These are phyloP conservation scores for Sporisorium sorghi DNA, from an alignment of 1,284 basidiomycete genomes.

Conservation along the genomic window DNA sequence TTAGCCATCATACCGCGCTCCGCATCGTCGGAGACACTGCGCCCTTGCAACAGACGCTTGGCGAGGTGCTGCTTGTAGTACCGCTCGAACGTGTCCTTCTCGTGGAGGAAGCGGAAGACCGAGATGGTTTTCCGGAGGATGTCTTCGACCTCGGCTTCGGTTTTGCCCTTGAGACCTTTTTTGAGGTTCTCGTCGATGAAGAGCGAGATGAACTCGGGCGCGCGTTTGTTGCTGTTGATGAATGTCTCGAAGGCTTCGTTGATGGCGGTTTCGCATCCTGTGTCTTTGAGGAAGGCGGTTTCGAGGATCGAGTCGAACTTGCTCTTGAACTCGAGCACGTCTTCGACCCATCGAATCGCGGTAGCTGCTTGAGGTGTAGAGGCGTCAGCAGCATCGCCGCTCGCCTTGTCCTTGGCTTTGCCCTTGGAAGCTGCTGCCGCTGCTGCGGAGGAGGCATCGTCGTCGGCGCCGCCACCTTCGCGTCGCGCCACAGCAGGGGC, in stretches of 20 bases:
- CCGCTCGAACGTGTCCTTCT: slow-evolving; percentile 97
- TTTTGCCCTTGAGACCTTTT: slow-evolving; percentile 95
- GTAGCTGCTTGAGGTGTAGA: slow-evolving; percentile 66
- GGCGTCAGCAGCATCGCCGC: slow-evolving; percentile 17
- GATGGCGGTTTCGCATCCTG: slow-evolving; percentile 80
- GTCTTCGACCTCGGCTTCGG: slow-evolving; percentile 87
- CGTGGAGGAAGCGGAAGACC: slow-evolving; percentile 91
- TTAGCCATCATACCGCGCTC: slow-evolving; percentile 98
- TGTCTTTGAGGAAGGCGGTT: slow-evolving; percentile 79
- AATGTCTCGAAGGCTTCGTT: slow-evolving; percentile 96
- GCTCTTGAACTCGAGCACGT: slow-evolving; percentile 90
- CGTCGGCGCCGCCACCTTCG: too few species aligned
- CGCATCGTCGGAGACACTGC: slow-evolving; percentile 95
- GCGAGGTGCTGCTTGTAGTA: slow-evolving; percentile 98
- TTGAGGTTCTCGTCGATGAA: slow-evolving; percentile 98
- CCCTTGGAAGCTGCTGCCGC: slow-evolving; percentile 23
- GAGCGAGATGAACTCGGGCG: slow-evolving; percentile 93
- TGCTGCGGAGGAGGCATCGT: slow-evolving; percentile 1
- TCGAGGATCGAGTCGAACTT: slow-evolving; percentile 84
- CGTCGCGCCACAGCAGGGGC: too few species aligned
- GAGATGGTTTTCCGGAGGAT: slow-evolving; percentile 94
- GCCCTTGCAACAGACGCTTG: slow-evolving; percentile 84
- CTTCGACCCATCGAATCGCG: slow-evolving; percentile 94
- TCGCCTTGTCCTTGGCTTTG: slow-evolving; percentile 23
- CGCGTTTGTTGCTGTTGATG: slow-evolving; percentile 87